Evolutionary conservation across 2,329 filamentous ascomycete species (phyloP).

Genomic region (Alternaria sp.): DNA sequence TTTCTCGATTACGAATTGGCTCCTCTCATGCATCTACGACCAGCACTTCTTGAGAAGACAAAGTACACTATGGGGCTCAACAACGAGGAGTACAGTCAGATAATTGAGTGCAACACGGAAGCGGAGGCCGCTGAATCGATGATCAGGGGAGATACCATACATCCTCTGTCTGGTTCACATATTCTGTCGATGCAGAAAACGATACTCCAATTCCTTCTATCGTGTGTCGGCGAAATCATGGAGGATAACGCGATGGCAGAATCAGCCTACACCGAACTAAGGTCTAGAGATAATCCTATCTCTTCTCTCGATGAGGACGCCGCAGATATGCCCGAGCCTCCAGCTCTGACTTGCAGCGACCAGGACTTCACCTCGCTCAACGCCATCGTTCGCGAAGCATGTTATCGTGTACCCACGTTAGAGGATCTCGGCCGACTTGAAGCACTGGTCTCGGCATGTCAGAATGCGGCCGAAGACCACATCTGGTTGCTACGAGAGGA

Average conservation of each 20-base stretch:
- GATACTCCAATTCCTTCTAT: not conserved
- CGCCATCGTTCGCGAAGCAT: slow-evolving; percentile 49
- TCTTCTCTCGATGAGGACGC: no score
- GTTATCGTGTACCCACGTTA: slow-evolving; percentile 57
- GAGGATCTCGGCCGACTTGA: slow-evolving; percentile 55
- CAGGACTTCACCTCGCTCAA: slow-evolving; percentile 30
- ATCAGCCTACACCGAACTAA: no score
- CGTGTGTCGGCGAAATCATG: not conserved
- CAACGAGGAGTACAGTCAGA: not conserved
- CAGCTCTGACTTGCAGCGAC: not conserved
- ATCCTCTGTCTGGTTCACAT: not conserved
- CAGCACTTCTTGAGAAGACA: not conserved
- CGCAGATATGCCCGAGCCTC: no score
- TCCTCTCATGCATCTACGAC: slow-evolving; percentile 18
- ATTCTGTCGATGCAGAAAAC: not conserved
- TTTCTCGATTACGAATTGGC: slow-evolving; percentile 50
- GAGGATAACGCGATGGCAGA: not conserved
- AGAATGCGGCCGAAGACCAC: slow-evolving; percentile 59
- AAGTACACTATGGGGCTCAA: not conserved
- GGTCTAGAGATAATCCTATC: no score
- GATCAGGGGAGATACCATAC: not conserved
- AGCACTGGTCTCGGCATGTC: slow-evolving; percentile 48
- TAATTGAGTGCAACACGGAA: not conserved
- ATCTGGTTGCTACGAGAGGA: slow-evolving; percentile 65
- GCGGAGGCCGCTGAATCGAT: not conserved